These are phyloP conservation scores for Aaosphaeria pasadenensis DNA, from an alignment of 2,329 filamentous ascomycete species.

Conservation along the genomic window DNA sequence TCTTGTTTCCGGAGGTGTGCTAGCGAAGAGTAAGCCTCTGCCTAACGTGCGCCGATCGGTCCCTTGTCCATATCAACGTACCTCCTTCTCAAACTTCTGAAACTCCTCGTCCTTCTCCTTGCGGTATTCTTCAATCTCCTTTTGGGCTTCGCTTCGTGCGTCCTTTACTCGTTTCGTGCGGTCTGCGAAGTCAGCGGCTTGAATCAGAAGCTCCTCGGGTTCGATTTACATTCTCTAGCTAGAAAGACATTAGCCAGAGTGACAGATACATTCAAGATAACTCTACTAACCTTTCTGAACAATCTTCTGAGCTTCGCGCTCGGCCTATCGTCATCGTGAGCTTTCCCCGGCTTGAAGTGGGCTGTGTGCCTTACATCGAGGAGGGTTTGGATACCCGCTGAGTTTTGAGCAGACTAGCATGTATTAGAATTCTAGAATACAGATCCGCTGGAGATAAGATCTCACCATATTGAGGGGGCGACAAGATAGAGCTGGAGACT, in stretches of 20 bases:
- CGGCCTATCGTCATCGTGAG: slow-evolving; percentile 64
- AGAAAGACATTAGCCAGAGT: background rate
- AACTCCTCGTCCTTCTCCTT: slow-evolving; percentile 89
- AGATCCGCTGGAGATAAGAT: background rate
- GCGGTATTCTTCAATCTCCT: slow-evolving; percentile 93
- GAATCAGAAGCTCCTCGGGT: slow-evolving; percentile 1
- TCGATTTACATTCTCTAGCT: slow-evolving; percentile 80
- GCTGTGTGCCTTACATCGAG: slow-evolving; percentile 73
- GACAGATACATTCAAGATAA: slow-evolving; percentile 4
- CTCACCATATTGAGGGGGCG: background rate
- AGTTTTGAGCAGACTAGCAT: slow-evolving; percentile 91
- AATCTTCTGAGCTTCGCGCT: slow-evolving; percentile 98
- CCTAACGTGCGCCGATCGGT: background rate
- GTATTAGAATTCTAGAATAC: slow-evolving; percentile 18
- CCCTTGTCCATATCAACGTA: slow-evolving; percentile 30
- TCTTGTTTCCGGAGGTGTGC: slow-evolving; percentile 90
- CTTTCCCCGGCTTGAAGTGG: slow-evolving; percentile 19
- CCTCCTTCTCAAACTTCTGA: slow-evolving; percentile 86
- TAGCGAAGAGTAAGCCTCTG: slow-evolving; percentile 41
- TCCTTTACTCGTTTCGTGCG: slow-evolving; percentile 97
- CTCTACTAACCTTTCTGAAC: slow-evolving; percentile 76
- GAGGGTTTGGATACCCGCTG: slow-evolving; percentile 95
- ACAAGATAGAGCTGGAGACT: background rate
- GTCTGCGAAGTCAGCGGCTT: slow-evolving; percentile 51
- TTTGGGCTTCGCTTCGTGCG: slow-evolving; percentile 92